phyloP scores from a whole-genome alignment of 345 rosid genomes.

The Eucalyptus curtisii region DNA sequence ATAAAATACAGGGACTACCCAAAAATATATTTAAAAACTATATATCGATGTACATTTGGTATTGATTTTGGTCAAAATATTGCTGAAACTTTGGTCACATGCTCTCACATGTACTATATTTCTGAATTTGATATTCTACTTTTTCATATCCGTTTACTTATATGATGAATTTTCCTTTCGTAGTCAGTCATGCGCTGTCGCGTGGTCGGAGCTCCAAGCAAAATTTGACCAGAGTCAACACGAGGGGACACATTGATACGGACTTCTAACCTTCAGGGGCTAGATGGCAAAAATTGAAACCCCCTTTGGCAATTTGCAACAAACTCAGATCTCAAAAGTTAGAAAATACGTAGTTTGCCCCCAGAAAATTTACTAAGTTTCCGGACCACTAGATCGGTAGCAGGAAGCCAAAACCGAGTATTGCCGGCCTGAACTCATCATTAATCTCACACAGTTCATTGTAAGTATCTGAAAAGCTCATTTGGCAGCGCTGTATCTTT shows the following conservation, averaged over 20 bases:
- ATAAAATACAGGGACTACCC: accelerated
- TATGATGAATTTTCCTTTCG: neutral
- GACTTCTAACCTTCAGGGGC: accelerated
- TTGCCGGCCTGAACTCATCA: neutral
- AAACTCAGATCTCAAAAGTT: neutral
- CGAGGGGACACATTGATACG: neutral
- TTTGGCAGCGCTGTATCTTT: neutral
- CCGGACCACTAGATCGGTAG: neutral
- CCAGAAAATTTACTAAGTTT: neutral
- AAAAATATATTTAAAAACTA: neutral
- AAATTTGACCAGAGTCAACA: neutral
- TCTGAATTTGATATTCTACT: neutral
- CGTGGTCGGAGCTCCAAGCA: neutral
- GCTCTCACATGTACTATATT: neutral
- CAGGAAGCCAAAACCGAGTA: neutral
- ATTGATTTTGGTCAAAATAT: neutral
- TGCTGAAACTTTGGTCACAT: accelerated
- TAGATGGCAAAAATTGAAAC: neutral
- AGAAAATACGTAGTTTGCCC: neutral
- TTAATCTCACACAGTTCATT: neutral
- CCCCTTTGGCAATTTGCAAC: accelerated
- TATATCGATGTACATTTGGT: neutral
- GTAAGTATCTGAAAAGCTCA: neutral
- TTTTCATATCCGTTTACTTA: accelerated
- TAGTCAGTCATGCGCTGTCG: accelerated